Conservation (phyloP, 2,329 filamentous ascomycete genomes). For the Daldinia sp. region DNA sequence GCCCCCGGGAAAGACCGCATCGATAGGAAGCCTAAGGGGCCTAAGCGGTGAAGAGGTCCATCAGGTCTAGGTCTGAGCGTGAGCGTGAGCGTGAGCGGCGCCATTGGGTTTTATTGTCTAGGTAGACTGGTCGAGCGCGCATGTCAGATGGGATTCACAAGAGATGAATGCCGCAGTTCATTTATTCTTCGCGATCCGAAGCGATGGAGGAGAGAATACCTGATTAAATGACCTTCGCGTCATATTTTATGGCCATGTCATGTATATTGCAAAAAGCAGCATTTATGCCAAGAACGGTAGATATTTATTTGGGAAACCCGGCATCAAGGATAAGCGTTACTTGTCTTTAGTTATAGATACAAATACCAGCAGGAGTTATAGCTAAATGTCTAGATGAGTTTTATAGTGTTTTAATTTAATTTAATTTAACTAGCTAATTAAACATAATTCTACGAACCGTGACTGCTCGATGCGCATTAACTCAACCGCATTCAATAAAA, state of each 20-base stretch:
- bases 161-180: too few species aligned
- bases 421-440: too few species aligned
- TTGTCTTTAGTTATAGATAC: not conserved
- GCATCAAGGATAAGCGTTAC: not conserved
- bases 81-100: not conserved
- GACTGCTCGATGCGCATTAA: not conserved
- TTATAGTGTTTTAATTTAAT: not conserved
- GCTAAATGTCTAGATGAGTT: not conserved
- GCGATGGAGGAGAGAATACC: not conserved
- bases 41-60: slow-evolving; percentile 45
- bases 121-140: too few species aligned
- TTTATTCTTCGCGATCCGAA: too few species aligned
- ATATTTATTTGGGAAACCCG: not conserved
- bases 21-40: slow-evolving; percentile 51
- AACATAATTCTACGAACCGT: not conserved
- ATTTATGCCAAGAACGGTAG: not conserved
- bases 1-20: slow-evolving; percentile 64
- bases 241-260: slow-evolving; percentile 21
- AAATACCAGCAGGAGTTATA: not conserved
- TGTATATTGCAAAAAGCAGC: slow-evolving; percentile 12
- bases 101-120: not conserved
- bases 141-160: too few species aligned
- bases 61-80: not conserved
- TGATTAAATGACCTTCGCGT: slow-evolving; percentile 7
- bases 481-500: not conserved